Percentiles rank a stretch among this genome's conserved stretches.
phyloP scores from a whole-genome alignment of 2,329 filamentous ascomycete genomes.

The Scedosporium minutisporum region DNA sequence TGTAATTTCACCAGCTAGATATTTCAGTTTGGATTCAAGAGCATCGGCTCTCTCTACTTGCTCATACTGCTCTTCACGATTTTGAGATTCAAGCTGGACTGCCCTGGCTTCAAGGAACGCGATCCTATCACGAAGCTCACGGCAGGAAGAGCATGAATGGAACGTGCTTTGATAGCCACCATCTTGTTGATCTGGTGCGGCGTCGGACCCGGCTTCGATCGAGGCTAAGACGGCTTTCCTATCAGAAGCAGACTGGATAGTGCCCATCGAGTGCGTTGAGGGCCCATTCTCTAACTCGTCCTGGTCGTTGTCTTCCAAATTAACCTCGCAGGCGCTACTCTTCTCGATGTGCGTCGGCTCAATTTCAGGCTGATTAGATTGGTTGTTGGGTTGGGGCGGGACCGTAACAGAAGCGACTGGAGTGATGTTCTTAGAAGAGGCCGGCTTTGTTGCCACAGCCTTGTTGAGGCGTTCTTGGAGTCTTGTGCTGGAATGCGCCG shows the following conservation, averaged over 20 bases:
- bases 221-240: too few relatives aligned
- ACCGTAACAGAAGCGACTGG: too few relatives aligned
- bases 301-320: too few relatives aligned
- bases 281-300: too few relatives aligned
- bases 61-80: slow-evolving; percentile 62
- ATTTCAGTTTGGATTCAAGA: slow-evolving; percentile 81
- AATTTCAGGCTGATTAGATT: too few relatives aligned
- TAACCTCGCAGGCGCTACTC: too few relatives aligned
- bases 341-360: too few relatives aligned
- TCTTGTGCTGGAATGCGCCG: slow-evolving; percentile 61
- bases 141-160: slow-evolving; percentile 9
- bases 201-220: too few relatives aligned
- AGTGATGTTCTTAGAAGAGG: neutral
- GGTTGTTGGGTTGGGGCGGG: too few relatives aligned
- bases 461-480: slow-evolving; percentile 84
- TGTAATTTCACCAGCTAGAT: slow-evolving; percentile 70
- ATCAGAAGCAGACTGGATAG: too few relatives aligned
- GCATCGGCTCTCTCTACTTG: slow-evolving; percentile 88
- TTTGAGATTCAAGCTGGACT: neutral
- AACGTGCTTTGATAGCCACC: neutral
- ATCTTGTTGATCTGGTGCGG: neutral
- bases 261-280: too few relatives aligned
- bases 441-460: slow-evolving; percentile 62
- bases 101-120: slow-evolving; percentile 5
- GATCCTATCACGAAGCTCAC: neutral